phyloP scores from a whole-genome alignment of 371 early-diverging fungal genomes.

The Funneliformis caledonium region DNA sequence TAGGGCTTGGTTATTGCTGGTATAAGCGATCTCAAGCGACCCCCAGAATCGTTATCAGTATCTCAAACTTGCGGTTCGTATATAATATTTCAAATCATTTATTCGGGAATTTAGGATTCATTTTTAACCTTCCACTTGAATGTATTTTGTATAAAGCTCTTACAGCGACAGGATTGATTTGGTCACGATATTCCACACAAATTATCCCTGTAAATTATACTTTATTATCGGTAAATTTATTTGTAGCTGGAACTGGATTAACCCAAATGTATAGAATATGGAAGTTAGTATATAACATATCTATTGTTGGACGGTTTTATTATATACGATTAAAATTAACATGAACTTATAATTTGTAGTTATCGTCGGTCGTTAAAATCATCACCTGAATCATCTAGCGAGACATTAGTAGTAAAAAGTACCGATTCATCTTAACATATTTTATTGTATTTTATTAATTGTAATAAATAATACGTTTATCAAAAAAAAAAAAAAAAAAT shows the following conservation, averaged over 20 bases:
- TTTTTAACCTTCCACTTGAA: background rate
- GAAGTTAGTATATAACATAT: conserved; percentile 1
- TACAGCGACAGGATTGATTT: conserved; percentile 93
- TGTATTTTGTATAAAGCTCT: conserved; percentile 59
- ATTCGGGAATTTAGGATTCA: background rate
- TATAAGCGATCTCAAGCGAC: conserved; percentile 86
- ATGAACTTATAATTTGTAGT: background rate
- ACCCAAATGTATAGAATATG: conserved; percentile 85
- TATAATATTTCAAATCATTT: too few relatives aligned
- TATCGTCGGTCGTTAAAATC: background rate
- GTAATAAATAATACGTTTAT: background rate
- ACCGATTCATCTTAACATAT: background rate
- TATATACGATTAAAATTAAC: background rate
- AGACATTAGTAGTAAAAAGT: background rate
- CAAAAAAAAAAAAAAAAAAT: background rate
- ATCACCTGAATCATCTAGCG: background rate
- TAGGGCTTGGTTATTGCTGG: conserved; percentile 92
- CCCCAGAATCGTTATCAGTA: conserved; percentile 89
- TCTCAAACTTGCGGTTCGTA: conserved; percentile 74
- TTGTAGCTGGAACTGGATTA: conserved; percentile 88
- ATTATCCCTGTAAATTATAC: conserved; percentile 93
- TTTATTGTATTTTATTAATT: background rate
- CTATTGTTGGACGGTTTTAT: background rate
- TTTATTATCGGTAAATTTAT: conserved; percentile 88
- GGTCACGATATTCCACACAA: conserved; percentile 93